Conservation (phyloP, 225 moss, liverwort and hornwort genomes). For the Marchantia polymorpha region DNA sequence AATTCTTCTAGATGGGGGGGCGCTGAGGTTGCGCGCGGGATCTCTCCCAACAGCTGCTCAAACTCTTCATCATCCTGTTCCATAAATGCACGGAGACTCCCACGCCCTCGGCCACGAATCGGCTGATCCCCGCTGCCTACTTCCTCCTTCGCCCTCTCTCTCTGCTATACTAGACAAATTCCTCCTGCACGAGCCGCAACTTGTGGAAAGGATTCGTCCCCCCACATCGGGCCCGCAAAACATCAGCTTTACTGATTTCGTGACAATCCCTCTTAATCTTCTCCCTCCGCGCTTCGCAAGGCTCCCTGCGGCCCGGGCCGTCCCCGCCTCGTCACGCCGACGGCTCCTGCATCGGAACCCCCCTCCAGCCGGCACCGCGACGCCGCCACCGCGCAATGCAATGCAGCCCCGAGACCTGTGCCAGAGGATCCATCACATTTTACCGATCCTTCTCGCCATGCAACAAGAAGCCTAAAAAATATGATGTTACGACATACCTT, state of each 20-base stretch:
- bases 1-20: slow-evolving; percentile 98
- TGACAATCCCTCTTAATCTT: slow-evolving; percentile 22
- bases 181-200: slow-evolving; percentile 15
- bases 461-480: background rate
- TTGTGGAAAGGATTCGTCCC: slow-evolving; percentile 27
- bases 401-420: slow-evolving; percentile 11
- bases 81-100: slow-evolving; percentile 53
- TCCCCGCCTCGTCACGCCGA: slow-evolving; percentile 19
- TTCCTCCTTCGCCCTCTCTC: slow-evolving; percentile 19
- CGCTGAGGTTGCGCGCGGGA: slow-evolving; percentile 91
- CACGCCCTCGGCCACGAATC: slow-evolving; percentile 22
- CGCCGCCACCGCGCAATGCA: background rate
- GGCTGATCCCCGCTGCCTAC: background rate
- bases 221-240: slow-evolving; percentile 39
- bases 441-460: slow-evolving; percentile 5
- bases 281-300: background rate
- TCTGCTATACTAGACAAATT: slow-evolving; percentile 14
- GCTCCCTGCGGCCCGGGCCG: background rate
- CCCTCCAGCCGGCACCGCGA: background rate
- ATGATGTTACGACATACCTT: background rate
- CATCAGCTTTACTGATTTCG: slow-evolving; percentile 36
- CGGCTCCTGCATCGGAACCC: slow-evolving; percentile 2
- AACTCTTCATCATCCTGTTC: slow-evolving; percentile 99
- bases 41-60: slow-evolving; percentile 98
- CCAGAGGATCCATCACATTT: slow-evolving; percentile 13